Conservation (phyloP, 495 filamentous ascomycete genomes). For the Chlorociboria aeruginascens region DNA sequence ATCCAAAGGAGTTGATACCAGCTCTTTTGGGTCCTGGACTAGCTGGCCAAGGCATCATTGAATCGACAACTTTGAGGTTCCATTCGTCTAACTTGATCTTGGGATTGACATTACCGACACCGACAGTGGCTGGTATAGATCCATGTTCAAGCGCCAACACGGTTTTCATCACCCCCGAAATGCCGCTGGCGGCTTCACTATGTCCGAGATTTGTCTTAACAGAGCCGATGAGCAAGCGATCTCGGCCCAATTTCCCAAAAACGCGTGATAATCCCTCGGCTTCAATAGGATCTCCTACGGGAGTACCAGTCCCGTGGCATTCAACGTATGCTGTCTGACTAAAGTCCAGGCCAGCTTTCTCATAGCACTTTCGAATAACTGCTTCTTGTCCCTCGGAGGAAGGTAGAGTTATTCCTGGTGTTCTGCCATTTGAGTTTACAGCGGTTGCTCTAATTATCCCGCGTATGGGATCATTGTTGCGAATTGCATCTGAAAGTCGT, state of each 20-base stretch:
- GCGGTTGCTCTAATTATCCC: constrained; percentile 48
- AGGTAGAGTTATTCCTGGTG: constrained; percentile 45
- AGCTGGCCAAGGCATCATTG: constrained; percentile 27
- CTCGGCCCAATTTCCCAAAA: too few species aligned
- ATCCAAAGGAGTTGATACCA: constrained; percentile 47
- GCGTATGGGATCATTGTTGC: constrained; percentile 44
- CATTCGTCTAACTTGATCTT: constrained; percentile 14
- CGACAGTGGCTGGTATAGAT: too few species aligned
- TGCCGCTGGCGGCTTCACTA: too few species aligned
- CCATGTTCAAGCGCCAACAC: too few species aligned
- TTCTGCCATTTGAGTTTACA: constrained; percentile 48
- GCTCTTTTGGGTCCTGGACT: constrained; percentile 32
- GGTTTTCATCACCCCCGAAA: too few species aligned
- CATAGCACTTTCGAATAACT: constrained; percentile 40
- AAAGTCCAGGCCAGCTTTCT: constrained; percentile 29
- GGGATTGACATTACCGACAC: constrained; percentile 23
- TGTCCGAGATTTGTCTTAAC: too few species aligned
- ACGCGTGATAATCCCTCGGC: constrained; percentile 8
- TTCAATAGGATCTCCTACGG: constrained; percentile 49
- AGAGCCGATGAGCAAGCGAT: too few species aligned
- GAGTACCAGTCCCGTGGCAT: constrained; percentile 34
- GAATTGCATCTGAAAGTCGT: constrained; percentile 42
- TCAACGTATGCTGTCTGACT: constrained; percentile 37
- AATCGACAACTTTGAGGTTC: constrained; percentile 19
- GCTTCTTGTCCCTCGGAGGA: constrained; percentile 40